Base-by-base conservation (phyloP, 164 flowering plant genomes). In the Nelumbo lutea region DNA sequence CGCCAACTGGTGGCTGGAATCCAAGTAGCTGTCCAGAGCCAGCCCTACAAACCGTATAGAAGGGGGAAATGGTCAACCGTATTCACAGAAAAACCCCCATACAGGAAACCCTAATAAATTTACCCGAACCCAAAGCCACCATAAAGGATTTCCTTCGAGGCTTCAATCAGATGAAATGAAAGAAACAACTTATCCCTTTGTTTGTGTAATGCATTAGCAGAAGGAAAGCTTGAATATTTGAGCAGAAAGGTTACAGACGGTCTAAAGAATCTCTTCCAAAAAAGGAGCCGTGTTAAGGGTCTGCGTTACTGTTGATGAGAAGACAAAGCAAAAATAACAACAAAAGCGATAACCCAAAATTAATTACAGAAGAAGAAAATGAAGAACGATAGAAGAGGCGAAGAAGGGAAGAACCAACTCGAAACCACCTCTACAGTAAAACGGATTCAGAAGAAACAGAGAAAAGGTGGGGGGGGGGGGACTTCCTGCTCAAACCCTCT, bases 1-100 rank as follows among this genome's bases (percentile, higher is more conserved):
- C 76, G 70, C 72, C 71, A 79, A 77, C 70, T 85, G 90, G 79
- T 83, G 86, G 82, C 83, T 66, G 78, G 83, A 80, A 71, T 86
- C 87, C 69, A 86, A 73, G 76, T 87, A 88, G 72, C 83, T 86
- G 60, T 88, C 87, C 81, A 85, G 80, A 64, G 86, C 92, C 87
- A 82, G 80, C 64, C 75, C 69, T 73, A 42, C 44, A 70, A 68
- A 11, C 40, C 59, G 61, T n/a, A 40, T 5, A 42, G 5, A 39
- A 13, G 11, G 44, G 39, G 58, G 47, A 56, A 11, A 38, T 39
- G 47, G 57, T 38, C 55, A 50, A 27, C 9, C 9, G 6, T 3
- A 39, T 56, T 61, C 27, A 27, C 53, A 67, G 56, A 40, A 57
- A n/a, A 5, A 44, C 27, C 44, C 61, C n/a, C 51, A 27, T 5